Evolutionary conservation across 192 early-diverging fungal species (phyloP).

Genomic region (Paraglomus brasilianum): DNA sequence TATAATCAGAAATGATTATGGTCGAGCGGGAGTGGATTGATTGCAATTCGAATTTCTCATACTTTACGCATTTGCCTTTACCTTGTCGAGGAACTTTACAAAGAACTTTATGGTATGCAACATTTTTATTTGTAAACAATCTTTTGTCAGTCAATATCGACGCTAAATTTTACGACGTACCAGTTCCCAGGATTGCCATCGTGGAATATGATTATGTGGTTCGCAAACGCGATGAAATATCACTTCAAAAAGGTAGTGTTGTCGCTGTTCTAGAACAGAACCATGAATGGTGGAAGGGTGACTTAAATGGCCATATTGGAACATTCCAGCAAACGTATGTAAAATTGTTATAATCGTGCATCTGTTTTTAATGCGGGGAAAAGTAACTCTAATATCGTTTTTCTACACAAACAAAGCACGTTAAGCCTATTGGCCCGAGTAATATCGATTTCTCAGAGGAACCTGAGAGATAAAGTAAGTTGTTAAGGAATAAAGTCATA

Average conservation of each 20-base stretch:
- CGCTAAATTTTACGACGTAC: too few species aligned
- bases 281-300: slow-evolving; percentile 69
- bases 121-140: too few species aligned
- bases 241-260: slow-evolving; percentile 62
- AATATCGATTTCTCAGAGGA: slow-evolving; percentile 33
- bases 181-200: slow-evolving; percentile 50
- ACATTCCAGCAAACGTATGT: slow-evolving; percentile 61
- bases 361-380: neutral
- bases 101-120: too few species aligned
- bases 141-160: too few species aligned
- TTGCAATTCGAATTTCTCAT: too few species aligned
- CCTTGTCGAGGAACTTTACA: too few species aligned
- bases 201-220: slow-evolving; percentile 74
- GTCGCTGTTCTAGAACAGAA: slow-evolving; percentile 67
- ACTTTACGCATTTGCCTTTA: too few species aligned
- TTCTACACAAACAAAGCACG: slow-evolving; percentile 33
- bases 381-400: neutral
- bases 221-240: slow-evolving; percentile 61
- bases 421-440: slow-evolving; percentile 35
- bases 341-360: neutral
- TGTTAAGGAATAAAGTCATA: too few species aligned
- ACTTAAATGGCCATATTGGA: slow-evolving; percentile 65
- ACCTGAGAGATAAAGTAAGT: too few species aligned
- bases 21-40: too few species aligned
- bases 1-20: too few species aligned